Percentiles rank a stretch among this genome's conserved stretches.
Conservation (phyloP, 257 asterid genomes). For the Solanum bukasovii region DNA sequence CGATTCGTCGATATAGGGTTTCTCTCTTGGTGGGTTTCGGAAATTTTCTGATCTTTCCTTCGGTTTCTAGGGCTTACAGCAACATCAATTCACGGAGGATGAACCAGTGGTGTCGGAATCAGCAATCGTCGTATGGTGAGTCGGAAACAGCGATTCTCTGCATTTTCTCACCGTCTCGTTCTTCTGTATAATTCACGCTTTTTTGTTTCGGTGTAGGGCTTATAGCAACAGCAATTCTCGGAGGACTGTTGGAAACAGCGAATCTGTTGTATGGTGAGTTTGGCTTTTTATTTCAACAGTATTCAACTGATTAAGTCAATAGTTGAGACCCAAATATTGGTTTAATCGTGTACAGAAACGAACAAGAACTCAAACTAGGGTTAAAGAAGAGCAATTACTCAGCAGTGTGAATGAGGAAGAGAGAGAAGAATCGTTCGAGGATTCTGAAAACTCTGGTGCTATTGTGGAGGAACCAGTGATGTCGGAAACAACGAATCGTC, state of each 20-base stretch:
- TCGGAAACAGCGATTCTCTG: not conserved
- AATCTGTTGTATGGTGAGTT: slow-evolving; percentile 67
- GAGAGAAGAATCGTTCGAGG: slow-evolving; percentile 67
- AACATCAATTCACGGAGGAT: no score
- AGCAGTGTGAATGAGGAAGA: slow-evolving; percentile 45
- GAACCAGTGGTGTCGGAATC: no score
- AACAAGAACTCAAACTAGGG: slow-evolving; percentile 56
- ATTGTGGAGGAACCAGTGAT: no score
- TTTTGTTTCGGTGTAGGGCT: not conserved
- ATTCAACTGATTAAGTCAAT: not conserved
- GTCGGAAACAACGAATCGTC: no score
- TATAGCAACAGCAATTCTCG: not conserved
- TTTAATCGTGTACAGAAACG: slow-evolving; percentile 42
- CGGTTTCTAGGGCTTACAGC: no score
- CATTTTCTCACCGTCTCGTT: not conserved
- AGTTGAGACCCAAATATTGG: slow-evolving; percentile 10
- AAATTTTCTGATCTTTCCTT: no score
- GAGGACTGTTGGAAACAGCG: not conserved
- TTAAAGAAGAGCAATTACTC: slow-evolving; percentile 17
- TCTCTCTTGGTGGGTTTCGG: no score
- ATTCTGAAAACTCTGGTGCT: slow-evolving; percentile 15
- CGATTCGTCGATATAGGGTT: no score
- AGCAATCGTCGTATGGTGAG: no score
- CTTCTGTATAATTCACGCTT: not conserved
- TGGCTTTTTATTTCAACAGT: not conserved